phyloP scores from a whole-genome alignment of 768 basidiomycete genomes.

The Suillus plorans region DNA sequence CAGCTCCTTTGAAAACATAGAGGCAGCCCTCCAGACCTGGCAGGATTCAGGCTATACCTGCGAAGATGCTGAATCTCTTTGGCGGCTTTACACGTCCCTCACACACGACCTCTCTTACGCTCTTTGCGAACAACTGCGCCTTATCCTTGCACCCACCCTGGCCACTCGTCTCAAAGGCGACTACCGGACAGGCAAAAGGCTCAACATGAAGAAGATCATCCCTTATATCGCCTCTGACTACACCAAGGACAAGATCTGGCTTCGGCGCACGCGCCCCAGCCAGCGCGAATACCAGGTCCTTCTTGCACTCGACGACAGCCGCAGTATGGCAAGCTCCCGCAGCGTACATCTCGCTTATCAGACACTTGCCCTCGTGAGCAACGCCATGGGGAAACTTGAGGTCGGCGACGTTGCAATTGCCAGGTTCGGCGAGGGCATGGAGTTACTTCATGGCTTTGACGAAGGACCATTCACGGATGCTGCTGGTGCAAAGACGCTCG shows the following conservation, averaged over 20 bases:
- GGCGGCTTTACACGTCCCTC: slow-evolving; percentile 87
- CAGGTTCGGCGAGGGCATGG: slow-evolving; percentile 85
- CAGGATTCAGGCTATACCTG: slow-evolving; percentile 48
- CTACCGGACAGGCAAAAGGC: slow-evolving; percentile 94
- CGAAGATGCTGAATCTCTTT: slow-evolving; percentile 68
- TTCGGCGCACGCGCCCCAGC: slow-evolving; percentile 90
- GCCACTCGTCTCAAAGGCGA: slow-evolving; percentile 95
- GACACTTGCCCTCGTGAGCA: slow-evolving; percentile 88
- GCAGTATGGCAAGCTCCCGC: slow-evolving; percentile 66
- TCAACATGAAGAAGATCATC: slow-evolving; percentile 99
- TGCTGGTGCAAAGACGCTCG: slow-evolving; percentile 77
- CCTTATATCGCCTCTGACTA: slow-evolving; percentile 98
- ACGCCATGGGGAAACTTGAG: slow-evolving; percentile 88
- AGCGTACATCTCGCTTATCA: slow-evolving; percentile 87
- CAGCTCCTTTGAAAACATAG: slow-evolving; percentile 19
- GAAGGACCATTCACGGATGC: slow-evolving; percentile 78
- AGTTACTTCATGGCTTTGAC: slow-evolving; percentile 86
- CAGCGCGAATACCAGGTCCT: slow-evolving; percentile 95
- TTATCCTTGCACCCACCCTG: slow-evolving; percentile 92
- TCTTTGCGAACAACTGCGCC: slow-evolving; percentile 93
- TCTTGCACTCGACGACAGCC: slow-evolving; percentile 92
- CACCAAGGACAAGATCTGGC: slow-evolving; percentile 99
- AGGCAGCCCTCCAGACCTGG: slow-evolving; percentile 22
- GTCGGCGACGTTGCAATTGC: slow-evolving; percentile 93
- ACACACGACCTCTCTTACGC: slow-evolving; percentile 90